Conservation (phyloP, 192 early-diverging fungal genomes). For the Linnemannia hyalina region DNA sequence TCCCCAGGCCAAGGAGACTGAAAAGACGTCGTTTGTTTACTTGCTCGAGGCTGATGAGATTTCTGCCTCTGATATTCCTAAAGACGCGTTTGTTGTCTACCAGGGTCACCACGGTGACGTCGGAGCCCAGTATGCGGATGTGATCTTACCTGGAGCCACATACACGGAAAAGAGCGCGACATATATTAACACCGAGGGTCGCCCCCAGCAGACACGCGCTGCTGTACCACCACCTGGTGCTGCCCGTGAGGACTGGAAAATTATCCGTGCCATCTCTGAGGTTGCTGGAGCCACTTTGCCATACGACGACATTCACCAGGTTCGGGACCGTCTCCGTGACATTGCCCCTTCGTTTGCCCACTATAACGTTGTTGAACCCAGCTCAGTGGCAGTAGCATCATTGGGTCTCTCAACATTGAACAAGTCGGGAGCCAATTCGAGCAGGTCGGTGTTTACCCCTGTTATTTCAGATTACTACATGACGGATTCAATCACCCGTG, state of each 20-base stretch:
- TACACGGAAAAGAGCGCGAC: constrained; percentile 98
- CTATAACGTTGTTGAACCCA: constrained; percentile 75
- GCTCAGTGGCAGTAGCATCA: constrained; percentile 63
- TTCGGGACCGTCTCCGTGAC: constrained; percentile 89
- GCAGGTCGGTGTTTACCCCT: constrained; percentile 65
- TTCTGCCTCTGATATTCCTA: constrained; percentile 78
- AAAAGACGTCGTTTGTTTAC: constrained; percentile 83
- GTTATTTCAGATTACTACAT: constrained; percentile 93
- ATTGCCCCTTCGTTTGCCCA: constrained; percentile 87
- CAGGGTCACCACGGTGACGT: constrained; percentile 99
- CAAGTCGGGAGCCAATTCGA: constrained; percentile 48
- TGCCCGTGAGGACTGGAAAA: constrained; percentile 99
- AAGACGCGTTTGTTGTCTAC: constrained; percentile 96
- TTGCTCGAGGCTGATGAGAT: constrained; percentile 95
- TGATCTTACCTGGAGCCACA: constrained; percentile 94
- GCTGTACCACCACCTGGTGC: constrained; percentile 90
- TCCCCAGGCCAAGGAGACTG: constrained; percentile 61
- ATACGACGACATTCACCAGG: constrained; percentile 87
- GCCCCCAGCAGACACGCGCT: constrained; percentile 92
- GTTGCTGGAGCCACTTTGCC: constrained; percentile 84
- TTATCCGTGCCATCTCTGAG: constrained; percentile 96
- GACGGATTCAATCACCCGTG: constrained; percentile 93
- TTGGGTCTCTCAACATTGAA: constrained; percentile 74
- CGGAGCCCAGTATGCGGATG: constrained; percentile 95
- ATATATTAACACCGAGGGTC: constrained; percentile 97